Base-by-base conservation (phyloP, 345 rosid genomes). In the Brassica rapa region DNA sequence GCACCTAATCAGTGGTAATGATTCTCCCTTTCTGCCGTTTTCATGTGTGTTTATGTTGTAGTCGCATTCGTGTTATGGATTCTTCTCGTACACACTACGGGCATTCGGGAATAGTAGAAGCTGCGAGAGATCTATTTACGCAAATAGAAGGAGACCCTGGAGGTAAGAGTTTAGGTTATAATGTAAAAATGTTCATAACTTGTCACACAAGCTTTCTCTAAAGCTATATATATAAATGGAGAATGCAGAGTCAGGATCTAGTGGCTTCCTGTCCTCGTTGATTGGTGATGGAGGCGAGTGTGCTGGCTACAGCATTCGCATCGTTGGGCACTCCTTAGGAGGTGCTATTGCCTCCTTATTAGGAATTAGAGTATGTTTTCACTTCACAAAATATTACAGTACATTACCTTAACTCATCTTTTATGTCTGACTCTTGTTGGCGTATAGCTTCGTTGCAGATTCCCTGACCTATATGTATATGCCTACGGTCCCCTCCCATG, bases 281-380 rank as follows among this genome's bases (percentile, higher is more conserved):
- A 76, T 92, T 63, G 97, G 95, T 76, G 81, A 83, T 62, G 97
- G 95, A 70, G 84, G 97, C 46, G 98, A 94, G 81, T 94, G 97
- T 84, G 97, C 91, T 69, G 97, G 95, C 33, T 94, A 94, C 79
- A 81, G 70, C 64, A 46, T 94, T 61, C 85, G 87, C 67, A 82
- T 92, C 72, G 93, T 92, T 37, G 97, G 98, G 9, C 98, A 94
- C 76, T 94, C 98, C 49, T 83, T 94, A 15, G 95, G 98, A 84
- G 98, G 97, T 82, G 92, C 98, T 33, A 91, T 94, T 66, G 91
- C 97, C 82, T 81, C 95, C 35, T 61, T 94, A 83, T 85, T 94
- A 35, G 98, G 97, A 81, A 25, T 94, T 41, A 88, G 90, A 79
- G 97, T 91, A 91, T 76, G 89, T 71, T 71, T 46, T 70, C 46